Evolutionary conservation across 257 asterid genomes (phyloP), one percentile per base, ranked within the genome.

Genomic region (Leonotis leonurus): DNA sequence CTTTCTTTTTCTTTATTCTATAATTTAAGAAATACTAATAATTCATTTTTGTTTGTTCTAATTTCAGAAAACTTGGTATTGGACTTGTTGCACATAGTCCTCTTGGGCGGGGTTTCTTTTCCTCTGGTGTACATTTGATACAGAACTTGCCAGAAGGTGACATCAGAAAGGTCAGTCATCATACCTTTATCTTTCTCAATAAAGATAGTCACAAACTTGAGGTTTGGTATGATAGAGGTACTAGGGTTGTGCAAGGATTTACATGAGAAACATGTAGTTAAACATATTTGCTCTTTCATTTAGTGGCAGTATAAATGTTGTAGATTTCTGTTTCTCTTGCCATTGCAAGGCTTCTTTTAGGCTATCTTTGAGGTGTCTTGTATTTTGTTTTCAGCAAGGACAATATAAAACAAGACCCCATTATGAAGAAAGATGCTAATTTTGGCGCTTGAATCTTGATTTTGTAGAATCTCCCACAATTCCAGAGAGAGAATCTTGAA

Each of bases 61-160:
- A 16, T 62, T 74, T 60, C 81, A 80, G 86, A 60, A 81, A 80
- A 68, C 86, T 80, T 43, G 86, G 86, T 16, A 77, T 80, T 56
- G 83, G 81, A 25, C 74, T 80, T 53, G 83, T 80, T 17, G 73
- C 86, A 26, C 71, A 80, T 66, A 80, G 83, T 77, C 83, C 86
- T 20, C 85, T 80, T n/a, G 85, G 80, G 9, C 72, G 78, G 1
- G 85, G 85, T 17, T 80, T 80, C 77, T 65, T 80, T 17, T 71
- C 85, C 22, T 48, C 67, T 0, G 85, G 83, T 10, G 72, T 74
- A 6, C 60, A 57, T 17, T 60, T 77, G 64, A 22, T 65, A 9
- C 71, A 80, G 64, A 77, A 64, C 64, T 56, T 77, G 17, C 10
- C 73, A 8, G 78, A 77, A 40, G 71, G 77, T 1, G 86, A 80